Evolutionary conservation across 148 eudicot species (phyloP).

Genomic region (Rhododendron molle): DNA sequence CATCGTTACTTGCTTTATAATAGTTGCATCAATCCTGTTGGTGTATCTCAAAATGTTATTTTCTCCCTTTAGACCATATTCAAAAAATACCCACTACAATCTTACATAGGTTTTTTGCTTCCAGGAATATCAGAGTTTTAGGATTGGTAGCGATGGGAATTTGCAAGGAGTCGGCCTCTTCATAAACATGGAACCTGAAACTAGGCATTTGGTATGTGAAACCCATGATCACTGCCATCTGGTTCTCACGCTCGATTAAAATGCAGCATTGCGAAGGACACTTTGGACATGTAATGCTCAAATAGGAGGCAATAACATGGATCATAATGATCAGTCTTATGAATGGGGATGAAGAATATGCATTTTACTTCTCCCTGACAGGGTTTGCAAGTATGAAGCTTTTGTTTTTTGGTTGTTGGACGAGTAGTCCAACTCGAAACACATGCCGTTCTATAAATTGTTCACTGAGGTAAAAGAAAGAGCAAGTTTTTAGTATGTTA

Average conservation of each 20-base stretch:
- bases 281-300: background rate
- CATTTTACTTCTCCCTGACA: background rate
- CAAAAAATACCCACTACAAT: background rate
- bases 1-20: too few relatives aligned
- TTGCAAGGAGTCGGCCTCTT: too few relatives aligned
- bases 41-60: too few relatives aligned
- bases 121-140: conserved; percentile 74
- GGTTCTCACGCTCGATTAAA: background rate
- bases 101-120: conserved; percentile 10
- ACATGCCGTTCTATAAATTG: background rate
- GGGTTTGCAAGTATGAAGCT: too few relatives aligned
- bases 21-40: too few relatives aligned
- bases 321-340: background rate
- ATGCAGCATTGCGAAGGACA: background rate
- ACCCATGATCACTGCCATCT: background rate
- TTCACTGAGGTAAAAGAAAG: too few relatives aligned
- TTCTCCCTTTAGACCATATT: too few relatives aligned
- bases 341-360: background rate
- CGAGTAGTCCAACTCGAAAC: too few relatives aligned
- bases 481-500: background rate
- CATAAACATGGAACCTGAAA: conserved; percentile 19
- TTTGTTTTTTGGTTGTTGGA: too few relatives aligned
- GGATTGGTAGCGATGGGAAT: conserved; percentile 21
- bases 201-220: conserved; percentile 52
- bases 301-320: background rate